Evolutionary conservation across 192 early-diverging fungal genomes (phyloP), one percentile per base, ranked within the genome.

Genomic region (Powellomyces hirtus): DNA sequence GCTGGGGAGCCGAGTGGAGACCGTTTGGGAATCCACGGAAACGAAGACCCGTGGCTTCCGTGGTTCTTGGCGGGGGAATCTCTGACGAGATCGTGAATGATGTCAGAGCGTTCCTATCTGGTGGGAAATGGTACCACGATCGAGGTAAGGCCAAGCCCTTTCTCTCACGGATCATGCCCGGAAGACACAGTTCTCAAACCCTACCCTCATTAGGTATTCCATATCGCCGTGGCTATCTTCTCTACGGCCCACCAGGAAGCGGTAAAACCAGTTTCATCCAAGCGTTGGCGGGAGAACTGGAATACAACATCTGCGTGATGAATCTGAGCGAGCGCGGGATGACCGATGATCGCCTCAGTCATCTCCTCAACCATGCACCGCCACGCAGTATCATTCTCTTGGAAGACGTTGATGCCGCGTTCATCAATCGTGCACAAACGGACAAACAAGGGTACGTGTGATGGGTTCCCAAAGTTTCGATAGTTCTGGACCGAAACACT

Each of bases 1-100:
- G 89, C 38, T 96, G 88, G 80, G 96, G 96, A 0, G 90, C 92
- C 5, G 96, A 98, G 65, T 98, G 96, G 96, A 80, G 94, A 59
- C 93, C 93, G 1, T 97, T 98, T 82, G 96, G 96, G 2, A 80
- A 92, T 65, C 96, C 96, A 10, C 80, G 96, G 40, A 30, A 90
- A 88, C 37, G 93, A 90, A 6, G 90, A 89, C 72, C 72, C 2
- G 33, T 83, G 22, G 70, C 62, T 13, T 73, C 66, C 24, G 81
- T 83, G 2, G 80, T 85, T 2, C 65, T 85, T 53, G 72, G 73
- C 35, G 70, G 64, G 13, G 71, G 74, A 24, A 58, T 76, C 13
- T 46, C 75, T 18, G 53, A 72, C 13, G 24, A n/a, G 36, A 71
- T 84, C 36, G 27, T 78, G 7, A 37, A 58, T 0, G 82, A 84